Evolutionary conservation across 208 protist genomes (phyloP).

Genomic region (Leishmania tropica): DNA sequence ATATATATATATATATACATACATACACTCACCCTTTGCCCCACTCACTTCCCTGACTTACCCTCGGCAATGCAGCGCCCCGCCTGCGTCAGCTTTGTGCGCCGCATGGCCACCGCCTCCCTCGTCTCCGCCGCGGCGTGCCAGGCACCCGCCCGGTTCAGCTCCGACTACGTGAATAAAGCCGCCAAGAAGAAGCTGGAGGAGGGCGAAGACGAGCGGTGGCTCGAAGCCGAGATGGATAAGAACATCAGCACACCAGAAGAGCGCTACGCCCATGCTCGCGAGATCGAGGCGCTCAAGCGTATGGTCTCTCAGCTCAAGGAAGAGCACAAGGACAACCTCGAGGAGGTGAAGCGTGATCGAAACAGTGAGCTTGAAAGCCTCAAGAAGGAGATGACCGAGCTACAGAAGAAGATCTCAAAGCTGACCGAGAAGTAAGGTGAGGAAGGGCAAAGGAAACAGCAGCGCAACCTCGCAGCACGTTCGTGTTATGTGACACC

Average conservation of each 20-base stretch:
- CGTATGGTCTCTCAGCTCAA: slow-evolving; percentile 50
- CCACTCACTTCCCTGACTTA: background rate
- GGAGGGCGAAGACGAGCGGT: slow-evolving; percentile 61
- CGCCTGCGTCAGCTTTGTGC: slow-evolving; percentile 9
- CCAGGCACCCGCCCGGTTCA: slow-evolving; percentile 18
- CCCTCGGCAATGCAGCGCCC: slow-evolving; percentile 21
- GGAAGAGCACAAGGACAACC: slow-evolving; percentile 49
- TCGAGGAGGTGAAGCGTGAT: slow-evolving; percentile 41
- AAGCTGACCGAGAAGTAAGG: slow-evolving; percentile 33
- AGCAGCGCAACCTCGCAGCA: background rate
- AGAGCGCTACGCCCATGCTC: slow-evolving; percentile 79
- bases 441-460: background rate
- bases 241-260: slow-evolving; percentile 81
- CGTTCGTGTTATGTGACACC: background rate
- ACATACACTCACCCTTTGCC: background rate
- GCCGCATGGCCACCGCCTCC: slow-evolving; percentile 5
- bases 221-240: slow-evolving; percentile 89
- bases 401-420: slow-evolving; percentile 51
- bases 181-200: slow-evolving; percentile 53
- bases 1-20: background rate
- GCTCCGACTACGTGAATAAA: slow-evolving; percentile 40
- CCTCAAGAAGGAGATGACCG: slow-evolving; percentile 55
- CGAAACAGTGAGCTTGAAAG: slow-evolving; percentile 45
- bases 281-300: slow-evolving; percentile 65
- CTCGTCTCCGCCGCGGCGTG: slow-evolving; percentile 10